Evolutionary conservation across 139 green algal species (phyloP), one percentile per base, ranked within the genome.

Genomic region (Coelastrella sp.): DNA sequence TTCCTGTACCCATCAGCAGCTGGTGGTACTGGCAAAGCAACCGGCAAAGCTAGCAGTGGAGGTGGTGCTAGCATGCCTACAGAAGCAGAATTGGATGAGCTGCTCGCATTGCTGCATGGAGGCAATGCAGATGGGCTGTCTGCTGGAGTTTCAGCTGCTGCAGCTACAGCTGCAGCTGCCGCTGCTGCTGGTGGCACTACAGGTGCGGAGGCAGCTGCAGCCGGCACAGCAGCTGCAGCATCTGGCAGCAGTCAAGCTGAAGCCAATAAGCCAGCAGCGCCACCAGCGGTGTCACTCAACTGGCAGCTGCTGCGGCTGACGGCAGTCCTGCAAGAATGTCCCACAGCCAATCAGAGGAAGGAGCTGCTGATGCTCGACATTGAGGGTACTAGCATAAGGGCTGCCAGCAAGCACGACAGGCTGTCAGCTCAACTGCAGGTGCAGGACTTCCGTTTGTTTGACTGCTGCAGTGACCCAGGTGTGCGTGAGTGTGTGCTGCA

Each of bases 401-500:
- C 66, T 6, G 80, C 47, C 19, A 56, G 65, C 47, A 61, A 32
- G 14, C 66, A 61, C 16, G 20, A 13, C 19, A 56, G 8, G 47
- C 54, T 88, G 4, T 73, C 54, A 23, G 83, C 54, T 16, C 83
- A 88, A 54, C 83, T 88, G 17, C 47, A 66, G 57, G 23, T 88
- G 68, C 83, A 88, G 54, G 83, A 88, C 2, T 14, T 88, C 4
- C 68, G 68, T 7, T 19, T 88, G 54, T 88, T 88, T 66, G 92
- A 93, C 88, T 85, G 88, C 73, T 92, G 59, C 71, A 80, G 84
- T 20, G 90, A 91, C 57, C 90, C 88, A 22, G 92, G 92, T 16
- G 84, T 91, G 20, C 32, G 47, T 3, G 90, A 94, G 64, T 90
- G 83, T 47, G 89, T 94, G 54, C 57, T 94, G 64, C 65, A 73